Conservation (phyloP, 2,329 filamentous ascomycete genomes). For the Ceratocystis ficicola region DNA sequence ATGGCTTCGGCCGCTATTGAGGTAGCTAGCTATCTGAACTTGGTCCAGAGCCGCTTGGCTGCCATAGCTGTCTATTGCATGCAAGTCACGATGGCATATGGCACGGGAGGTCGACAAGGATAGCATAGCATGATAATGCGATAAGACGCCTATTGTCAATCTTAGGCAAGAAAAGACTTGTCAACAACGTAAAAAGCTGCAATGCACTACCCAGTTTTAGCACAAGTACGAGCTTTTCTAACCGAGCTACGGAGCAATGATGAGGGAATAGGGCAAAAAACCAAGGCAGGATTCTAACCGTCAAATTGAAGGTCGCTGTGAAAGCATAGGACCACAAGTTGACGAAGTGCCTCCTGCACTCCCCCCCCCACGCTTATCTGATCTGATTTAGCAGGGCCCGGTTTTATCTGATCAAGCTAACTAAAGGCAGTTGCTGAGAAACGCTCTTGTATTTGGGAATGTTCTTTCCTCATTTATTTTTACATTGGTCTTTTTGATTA, state of each 20-base stretch:
- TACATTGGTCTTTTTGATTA: background rate
- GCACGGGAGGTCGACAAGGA: background rate
- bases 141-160: background rate
- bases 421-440: background rate
- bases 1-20: background rate
- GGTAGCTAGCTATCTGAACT: background rate
- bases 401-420: background rate
- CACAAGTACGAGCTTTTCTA: background rate
- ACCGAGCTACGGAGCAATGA: too few relatives aligned
- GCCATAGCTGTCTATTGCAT: background rate
- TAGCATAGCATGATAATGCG: background rate
- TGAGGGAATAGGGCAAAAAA: background rate
- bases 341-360: background rate
- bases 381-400: background rate
- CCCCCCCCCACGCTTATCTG: conserved; percentile 7
- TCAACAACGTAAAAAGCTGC: background rate
- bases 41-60: background rate
- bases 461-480: background rate
- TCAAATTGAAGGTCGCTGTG: background rate
- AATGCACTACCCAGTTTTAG: background rate
- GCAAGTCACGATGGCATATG: background rate
- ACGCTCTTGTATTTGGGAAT: background rate
- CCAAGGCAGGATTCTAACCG: background rate
- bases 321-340: background rate
- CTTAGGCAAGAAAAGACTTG: background rate